Evolutionary conservation across 305 asterid species (phyloP).

Genomic region (Fraxinus velutina): DNA sequence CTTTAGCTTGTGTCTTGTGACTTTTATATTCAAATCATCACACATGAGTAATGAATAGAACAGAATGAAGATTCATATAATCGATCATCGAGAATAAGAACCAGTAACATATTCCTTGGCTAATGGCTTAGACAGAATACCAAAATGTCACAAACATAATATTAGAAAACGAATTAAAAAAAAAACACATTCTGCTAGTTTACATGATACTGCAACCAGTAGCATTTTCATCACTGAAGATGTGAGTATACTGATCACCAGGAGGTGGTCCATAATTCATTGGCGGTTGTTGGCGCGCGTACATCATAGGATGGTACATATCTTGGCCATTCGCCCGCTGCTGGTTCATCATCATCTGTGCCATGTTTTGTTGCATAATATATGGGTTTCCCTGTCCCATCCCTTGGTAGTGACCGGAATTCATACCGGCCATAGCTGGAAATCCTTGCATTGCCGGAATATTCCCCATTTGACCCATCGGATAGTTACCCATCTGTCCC

Average conservation of each 20-base stretch:
- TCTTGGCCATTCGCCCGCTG: constrained; percentile 40
- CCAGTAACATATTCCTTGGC: background rate
- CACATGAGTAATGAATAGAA: background rate
- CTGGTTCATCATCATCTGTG: constrained; percentile 70
- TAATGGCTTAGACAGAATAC: background rate
- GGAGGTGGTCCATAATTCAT: constrained; percentile 38
- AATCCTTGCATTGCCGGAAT: constrained; percentile 25
- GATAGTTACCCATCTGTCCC: background rate
- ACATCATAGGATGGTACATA: constrained; percentile 46
- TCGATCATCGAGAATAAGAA: background rate
- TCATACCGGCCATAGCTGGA: constrained; percentile 34
- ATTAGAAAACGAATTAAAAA: background rate
- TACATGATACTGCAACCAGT: constrained; percentile 66
- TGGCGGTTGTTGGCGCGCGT: constrained; percentile 30
- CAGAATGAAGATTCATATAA: background rate
- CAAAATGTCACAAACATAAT: constrained; percentile 17
- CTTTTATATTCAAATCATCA: background rate
- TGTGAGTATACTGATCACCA: constrained; percentile 46
- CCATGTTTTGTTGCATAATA: constrained; percentile 53
- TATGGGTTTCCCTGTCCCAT: constrained; percentile 53
- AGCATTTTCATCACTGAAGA: constrained; percentile 75
- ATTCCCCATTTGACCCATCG: constrained; percentile 29
- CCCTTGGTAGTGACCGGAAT: constrained; percentile 40
- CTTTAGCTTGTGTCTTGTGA: background rate
- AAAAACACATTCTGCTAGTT: constrained; percentile 18